Evolutionary conservation across 495 filamentous ascomycete genomes (phyloP), one percentile per base, ranked within the genome.

Genomic region (Penicillium canariense): DNA sequence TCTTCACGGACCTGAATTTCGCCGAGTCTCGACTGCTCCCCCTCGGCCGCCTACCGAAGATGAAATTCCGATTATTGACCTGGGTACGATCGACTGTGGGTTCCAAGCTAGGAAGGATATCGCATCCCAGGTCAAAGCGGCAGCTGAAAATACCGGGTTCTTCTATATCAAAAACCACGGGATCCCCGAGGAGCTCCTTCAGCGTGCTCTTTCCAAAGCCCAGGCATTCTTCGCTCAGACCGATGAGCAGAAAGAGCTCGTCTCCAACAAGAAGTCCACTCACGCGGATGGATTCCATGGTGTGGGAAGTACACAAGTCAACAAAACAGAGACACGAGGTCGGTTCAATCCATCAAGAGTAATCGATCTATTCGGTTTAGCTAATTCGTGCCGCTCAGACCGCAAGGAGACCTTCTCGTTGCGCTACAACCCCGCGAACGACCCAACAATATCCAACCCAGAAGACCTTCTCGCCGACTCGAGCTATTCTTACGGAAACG

Each of bases 101-200:
- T 35, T 74, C 0, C 59, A 70, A 32, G 69, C 69, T 20, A 69
- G 74, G 0, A 71, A 74, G 52, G 47, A 39, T 26, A 58, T 81
- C 4, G 78, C 76, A 8, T 44, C 62, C 0, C 63, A 66, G 22
- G 68, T 83, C 38, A 68, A 63, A 54, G 59, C 54, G 4, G 78
- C 78, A 5, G 74, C 75, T 18, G 68, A 76, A 14, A 77, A 72
- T 39, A 79, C 68, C 0, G 80, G 79, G 0, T 82, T 83, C 63
- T 82, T 83, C 60, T 82, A 83, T 51, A 66, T 81, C 55, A 74
- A 71, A 59, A 81, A 81, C 31, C 79, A 83, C 61, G 78, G 80
- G 0, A 80, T 83, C 27, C 45, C 72, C 0, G 71, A 76, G 17
- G 66, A 72, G 2, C 59, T 74, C 0, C 78, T 83, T 56, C 58